Percentiles rank a stretch among this genome's conserved stretches.
phyloP scores from a whole-genome alignment of 106 monocot genomes.

The Dendrobium chrysotoxum region DNA sequence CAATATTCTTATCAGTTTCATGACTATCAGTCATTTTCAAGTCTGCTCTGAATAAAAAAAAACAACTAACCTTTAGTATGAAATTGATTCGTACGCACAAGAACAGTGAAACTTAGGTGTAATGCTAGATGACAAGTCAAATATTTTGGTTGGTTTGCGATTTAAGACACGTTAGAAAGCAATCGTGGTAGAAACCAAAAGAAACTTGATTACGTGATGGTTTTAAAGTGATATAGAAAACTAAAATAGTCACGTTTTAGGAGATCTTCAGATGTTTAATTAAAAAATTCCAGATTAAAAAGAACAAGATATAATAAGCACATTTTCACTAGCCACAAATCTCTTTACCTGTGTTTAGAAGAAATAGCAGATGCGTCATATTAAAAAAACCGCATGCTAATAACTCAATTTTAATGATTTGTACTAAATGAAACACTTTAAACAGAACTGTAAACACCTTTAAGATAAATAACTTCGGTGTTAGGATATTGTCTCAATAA shows the following conservation, averaged over 20 bases:
- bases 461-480: no score
- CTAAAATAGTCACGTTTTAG: not conserved
- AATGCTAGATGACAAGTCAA: not conserved
- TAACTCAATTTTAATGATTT: no score
- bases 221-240: not conserved
- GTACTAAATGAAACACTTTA: no score
- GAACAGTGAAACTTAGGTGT: not conserved
- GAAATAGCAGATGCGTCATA: no score
- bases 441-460: no score
- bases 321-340: not conserved
- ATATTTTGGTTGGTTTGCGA: not conserved
- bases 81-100: not conserved
- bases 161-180: no score
- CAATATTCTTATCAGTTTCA: constrained; percentile 20
- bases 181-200: not conserved
- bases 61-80: not conserved
- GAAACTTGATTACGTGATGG: not conserved
- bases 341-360: no score
- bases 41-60: not conserved
- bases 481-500: no score
- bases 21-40: constrained; percentile 12
- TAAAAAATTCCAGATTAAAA: not conserved
- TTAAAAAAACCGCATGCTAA: no score
- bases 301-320: not conserved
- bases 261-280: not conserved